These are phyloP conservation scores for Aspergillus bridgeri DNA, from an alignment of 495 filamentous ascomycete species.

Conservation along the genomic window DNA sequence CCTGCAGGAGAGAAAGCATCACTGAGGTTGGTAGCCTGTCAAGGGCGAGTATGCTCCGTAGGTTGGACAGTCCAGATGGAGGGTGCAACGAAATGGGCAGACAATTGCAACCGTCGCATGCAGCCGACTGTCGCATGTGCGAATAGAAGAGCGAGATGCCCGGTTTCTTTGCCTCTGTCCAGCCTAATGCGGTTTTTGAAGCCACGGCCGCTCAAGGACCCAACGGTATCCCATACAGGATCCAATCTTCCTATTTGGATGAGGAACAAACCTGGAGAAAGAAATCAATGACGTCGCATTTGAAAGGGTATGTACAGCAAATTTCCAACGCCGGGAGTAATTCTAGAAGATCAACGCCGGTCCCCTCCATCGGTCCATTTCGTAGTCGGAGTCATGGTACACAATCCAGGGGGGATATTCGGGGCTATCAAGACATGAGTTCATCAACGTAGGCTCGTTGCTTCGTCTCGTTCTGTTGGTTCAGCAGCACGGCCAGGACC, in stretches of 20 bases:
- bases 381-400: background rate
- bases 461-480: conserved; percentile 52
- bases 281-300: background rate
- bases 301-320: conserved; percentile 3
- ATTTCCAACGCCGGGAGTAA: background rate
- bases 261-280: background rate
- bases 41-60: background rate
- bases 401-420: background rate
- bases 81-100: background rate
- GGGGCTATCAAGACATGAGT: conserved; percentile 50
- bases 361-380: background rate
- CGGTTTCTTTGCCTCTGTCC: background rate
- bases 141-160: background rate
- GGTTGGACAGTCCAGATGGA: background rate
- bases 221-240: background rate
- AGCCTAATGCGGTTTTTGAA: background rate
- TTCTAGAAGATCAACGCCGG: conserved; percentile 3
- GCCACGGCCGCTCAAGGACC: background rate
- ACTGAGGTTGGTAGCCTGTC: too few relatives aligned
- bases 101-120: background rate
- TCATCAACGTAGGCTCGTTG: conserved; percentile 79
- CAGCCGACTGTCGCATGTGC: too few relatives aligned
- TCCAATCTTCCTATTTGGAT: background rate
- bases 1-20: too few relatives aligned
- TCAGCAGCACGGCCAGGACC: conserved; percentile 81